Conservation (phyloP, 2,329 filamentous ascomycete genomes). For the Grosmannia clavigera region DNA sequence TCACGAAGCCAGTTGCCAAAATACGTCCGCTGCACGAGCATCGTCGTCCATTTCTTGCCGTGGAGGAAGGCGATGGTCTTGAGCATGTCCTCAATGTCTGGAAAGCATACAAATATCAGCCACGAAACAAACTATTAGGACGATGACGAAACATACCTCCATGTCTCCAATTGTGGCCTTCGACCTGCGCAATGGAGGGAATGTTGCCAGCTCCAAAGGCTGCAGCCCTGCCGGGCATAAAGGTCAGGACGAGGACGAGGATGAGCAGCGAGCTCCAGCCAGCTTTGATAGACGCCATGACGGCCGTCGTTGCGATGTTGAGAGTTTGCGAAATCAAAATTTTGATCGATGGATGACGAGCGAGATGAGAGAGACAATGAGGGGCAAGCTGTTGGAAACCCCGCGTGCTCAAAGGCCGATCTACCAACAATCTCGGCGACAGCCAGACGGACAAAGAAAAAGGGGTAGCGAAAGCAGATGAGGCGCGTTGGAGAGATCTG, state of each 20-base stretch:
- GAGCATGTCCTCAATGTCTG: slow-evolving; percentile 71
- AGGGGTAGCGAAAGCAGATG: neutral
- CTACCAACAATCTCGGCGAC: neutral
- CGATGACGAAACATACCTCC: slow-evolving; percentile 32
- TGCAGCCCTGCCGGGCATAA: slow-evolving; percentile 42
- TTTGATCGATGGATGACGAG: neutral
- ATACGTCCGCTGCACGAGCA: slow-evolving; percentile 66
- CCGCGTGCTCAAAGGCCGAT: neutral
- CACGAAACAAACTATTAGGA: neutral
- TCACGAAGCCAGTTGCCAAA: slow-evolving; percentile 83
- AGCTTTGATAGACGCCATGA: slow-evolving; percentile 35
- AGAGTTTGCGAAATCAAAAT: neutral
- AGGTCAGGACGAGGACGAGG: slow-evolving; percentile 37
- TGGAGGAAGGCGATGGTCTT: slow-evolving; percentile 64
- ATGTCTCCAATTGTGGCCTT: slow-evolving; percentile 59
- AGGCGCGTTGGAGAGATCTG: neutral
- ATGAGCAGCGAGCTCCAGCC: slow-evolving; percentile 41
- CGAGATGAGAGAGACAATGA: neutral
- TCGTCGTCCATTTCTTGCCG: slow-evolving; percentile 74
- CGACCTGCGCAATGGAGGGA: slow-evolving; percentile 51
- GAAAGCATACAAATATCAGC: neutral
- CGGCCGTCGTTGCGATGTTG: neutral
- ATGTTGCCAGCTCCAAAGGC: slow-evolving; percentile 63
- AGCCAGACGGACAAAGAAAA: neutral
- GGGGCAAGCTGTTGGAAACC: neutral